A percentile compares a stretch with the other conserved stretches of the same genome.
These are phyloP conservation scores for Solanum lycopersicoides DNA, from an alignment of 257 asterid species.

Conservation along the genomic window DNA sequence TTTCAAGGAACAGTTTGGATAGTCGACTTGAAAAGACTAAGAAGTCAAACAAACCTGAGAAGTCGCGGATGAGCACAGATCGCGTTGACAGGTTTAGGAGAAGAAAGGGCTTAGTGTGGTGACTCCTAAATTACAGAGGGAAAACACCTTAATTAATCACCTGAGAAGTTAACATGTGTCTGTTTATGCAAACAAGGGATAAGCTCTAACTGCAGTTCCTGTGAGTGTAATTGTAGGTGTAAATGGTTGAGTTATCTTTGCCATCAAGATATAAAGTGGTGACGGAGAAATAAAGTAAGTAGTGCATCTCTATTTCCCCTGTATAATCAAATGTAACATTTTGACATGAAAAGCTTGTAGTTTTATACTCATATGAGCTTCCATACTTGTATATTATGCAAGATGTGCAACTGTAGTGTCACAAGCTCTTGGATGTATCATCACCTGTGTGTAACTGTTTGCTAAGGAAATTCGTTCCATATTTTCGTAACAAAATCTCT, in stretches of 20 bases:
- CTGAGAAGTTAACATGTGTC: neutral
- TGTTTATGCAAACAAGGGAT: slow-evolving; percentile 1
- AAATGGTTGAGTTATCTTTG: neutral
- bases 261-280: neutral
- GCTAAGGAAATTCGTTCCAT: neutral
- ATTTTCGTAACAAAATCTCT: neutral
- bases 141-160: neutral
- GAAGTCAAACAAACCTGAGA: slow-evolving; percentile 71
- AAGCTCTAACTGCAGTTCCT: neutral
- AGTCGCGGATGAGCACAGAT: slow-evolving; percentile 87
- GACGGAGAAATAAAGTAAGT: neutral
- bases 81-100: slow-evolving; percentile 80
- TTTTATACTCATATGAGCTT: neutral
- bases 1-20: slow-evolving; percentile 88
- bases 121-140: slow-evolving; percentile 6
- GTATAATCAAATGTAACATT: neutral
- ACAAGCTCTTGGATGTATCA: slow-evolving; percentile 1
- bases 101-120: slow-evolving; percentile 81
- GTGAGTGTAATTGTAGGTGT: neutral
- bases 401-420: neutral
- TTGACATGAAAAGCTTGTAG: slow-evolving; percentile 1
- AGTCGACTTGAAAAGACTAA: slow-evolving; percentile 89
- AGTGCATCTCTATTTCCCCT: neutral
- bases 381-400: neutral
- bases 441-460: slow-evolving; percentile 2